Base-by-base conservation (phyloP, 2,329 filamentous ascomycete genomes). In the Neoscytalidium dimidiatum region DNA sequence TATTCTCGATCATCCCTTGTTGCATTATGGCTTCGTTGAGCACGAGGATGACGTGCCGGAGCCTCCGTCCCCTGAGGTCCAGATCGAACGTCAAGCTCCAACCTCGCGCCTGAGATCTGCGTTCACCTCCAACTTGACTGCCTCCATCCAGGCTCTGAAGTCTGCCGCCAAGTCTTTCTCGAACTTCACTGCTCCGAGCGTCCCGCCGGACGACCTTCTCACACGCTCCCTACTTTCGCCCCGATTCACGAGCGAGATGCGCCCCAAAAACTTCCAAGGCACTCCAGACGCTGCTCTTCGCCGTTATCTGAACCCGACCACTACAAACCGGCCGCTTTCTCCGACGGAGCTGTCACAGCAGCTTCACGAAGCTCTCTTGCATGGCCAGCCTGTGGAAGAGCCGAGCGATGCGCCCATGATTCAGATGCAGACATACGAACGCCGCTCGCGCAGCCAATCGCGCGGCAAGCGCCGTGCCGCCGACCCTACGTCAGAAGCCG, bases 81-180 rank as follows among this genome's bases (percentile, higher is more conserved):
- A 51, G 31, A 64, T 70, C 28, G 64, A 63, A 29, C 63, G 31
- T 23, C 52, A 64, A 35, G 67, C 70, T 9, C 68, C 70, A 11
- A 62, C 70, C 6, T 71, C 74, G 5, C 68, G 81, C 21, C 23
- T 63, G 4, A 78, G 77, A 58, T 79, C 78, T 19, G 83, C 81
- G 1, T 86, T 89, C 77, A 88, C 85, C 67, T 89, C 87, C 0
- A 89, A 89, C 66, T 77, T 89, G 48, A 89, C 86, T 0, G 84
- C 86, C 2, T 89, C 87, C 0, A 74, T 89, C 21, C 84, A 86
- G 66, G 86, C 85, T 3, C 81, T 89, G 58, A 88, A 85, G 74
- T 84, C 84, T 6, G 85, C 85, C 0, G 86, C 86, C 11, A 86
- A 84, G 64, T 86, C 85, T 0, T 84, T 89, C 48, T 87, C 86